Percentiles rank a stretch among this genome's conserved stretches.
Conservation (phyloP, 306 rosid species). For the Prunus davidiana region DNA sequence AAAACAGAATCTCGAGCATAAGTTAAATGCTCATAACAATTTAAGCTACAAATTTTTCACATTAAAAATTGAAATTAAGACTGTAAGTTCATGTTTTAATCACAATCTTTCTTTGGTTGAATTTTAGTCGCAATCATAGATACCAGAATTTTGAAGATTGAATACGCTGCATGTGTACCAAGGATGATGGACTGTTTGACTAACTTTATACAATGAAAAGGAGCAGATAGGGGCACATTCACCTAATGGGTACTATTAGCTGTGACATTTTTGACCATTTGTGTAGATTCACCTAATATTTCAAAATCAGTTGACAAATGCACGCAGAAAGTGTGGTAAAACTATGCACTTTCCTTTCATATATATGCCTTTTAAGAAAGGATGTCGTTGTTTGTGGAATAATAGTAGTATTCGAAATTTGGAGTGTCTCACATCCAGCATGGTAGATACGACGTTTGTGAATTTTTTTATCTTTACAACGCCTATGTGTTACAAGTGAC, state of each 20-base stretch:
- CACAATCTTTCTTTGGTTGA: no score
- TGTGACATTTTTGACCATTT: not conserved
- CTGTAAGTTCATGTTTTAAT: no score
- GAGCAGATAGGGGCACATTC: not conserved
- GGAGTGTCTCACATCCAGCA: not conserved
- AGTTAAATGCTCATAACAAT: no score
- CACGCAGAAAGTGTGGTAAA: not conserved
- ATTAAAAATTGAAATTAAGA: no score
- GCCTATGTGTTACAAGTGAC: not conserved
- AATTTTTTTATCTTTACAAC: not conserved
- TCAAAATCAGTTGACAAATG: slow-evolving; percentile 5
- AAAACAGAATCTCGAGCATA: no score
- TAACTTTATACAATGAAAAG: not conserved
- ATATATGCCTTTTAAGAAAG: not conserved
- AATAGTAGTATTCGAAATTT: not conserved
- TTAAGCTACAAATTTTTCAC: fast-evolving
- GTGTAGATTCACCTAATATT: not conserved
- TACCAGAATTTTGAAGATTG: not conserved
- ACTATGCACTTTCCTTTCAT: not conserved
- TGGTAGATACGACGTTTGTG: not conserved
- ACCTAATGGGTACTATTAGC: not conserved
- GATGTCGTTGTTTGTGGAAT: not conserved
- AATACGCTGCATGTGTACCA: no score
- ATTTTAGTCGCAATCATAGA: not conserved
- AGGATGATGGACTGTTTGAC: not conserved